These are phyloP conservation scores for Colletotrichum somersetense DNA, from an alignment of 2,329 filamentous ascomycete genomes.

Conservation along the genomic window DNA sequence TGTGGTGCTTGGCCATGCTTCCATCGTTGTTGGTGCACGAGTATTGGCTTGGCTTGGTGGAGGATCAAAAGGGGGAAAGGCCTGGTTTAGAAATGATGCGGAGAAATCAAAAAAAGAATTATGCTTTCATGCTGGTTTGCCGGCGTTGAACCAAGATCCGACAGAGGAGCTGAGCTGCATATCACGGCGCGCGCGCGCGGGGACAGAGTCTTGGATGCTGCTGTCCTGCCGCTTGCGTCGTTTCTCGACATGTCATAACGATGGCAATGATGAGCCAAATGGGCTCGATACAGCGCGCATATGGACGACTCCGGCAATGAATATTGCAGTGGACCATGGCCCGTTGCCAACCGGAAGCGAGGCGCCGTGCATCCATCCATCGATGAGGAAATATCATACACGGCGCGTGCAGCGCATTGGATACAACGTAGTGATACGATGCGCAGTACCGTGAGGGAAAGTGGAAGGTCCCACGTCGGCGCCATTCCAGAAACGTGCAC, in stretches of 20 bases:
- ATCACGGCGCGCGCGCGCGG: neutral
- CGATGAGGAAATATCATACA: neutral
- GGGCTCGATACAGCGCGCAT: neutral
- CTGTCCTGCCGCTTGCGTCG: neutral
- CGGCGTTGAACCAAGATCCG: neutral
- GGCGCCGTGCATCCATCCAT: conserved; percentile 14
- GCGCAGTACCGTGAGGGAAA: neutral
- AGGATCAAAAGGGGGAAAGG: neutral
- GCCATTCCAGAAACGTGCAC: conserved; percentile 37
- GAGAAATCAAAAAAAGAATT: neutral
- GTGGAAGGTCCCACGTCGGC: conserved; percentile 26
- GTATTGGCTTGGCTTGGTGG: neutral
- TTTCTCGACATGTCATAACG: neutral
- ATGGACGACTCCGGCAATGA: conserved; percentile 6
- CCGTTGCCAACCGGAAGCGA: conserved; percentile 22
- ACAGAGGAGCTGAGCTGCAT: neutral
- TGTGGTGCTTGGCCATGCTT: neutral
- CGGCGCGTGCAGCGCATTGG: too few species aligned
- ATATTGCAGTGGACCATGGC: conserved; percentile 20
- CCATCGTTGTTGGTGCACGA: neutral
- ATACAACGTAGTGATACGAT: too few species aligned
- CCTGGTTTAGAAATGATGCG: too few species aligned
- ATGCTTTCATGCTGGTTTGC: neutral
- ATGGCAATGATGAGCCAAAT: conserved; percentile 16
- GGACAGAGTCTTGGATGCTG: neutral